Conservation (phyloP, 2,329 filamentous ascomycete genomes). For the Aspergillus sp. region DNA sequence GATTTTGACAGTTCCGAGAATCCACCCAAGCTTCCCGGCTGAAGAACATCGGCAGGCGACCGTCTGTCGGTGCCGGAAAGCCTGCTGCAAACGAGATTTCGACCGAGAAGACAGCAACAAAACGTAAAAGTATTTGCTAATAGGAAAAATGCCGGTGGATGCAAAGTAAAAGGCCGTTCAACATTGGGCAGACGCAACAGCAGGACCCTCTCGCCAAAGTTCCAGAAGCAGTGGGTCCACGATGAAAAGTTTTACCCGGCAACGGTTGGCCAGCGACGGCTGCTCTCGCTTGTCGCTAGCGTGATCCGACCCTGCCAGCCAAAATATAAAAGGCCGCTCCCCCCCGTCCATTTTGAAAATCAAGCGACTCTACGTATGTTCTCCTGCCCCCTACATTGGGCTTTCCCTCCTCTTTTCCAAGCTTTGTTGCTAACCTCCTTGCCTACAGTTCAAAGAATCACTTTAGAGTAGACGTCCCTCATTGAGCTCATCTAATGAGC, state of each 20-base stretch:
- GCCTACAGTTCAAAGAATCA: constrained; percentile 69
- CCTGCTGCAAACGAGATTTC: neutral
- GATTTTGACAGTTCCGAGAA: neutral
- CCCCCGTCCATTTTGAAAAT: constrained; percentile 32
- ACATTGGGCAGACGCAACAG: neutral
- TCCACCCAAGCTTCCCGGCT: neutral
- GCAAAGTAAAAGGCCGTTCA: neutral
- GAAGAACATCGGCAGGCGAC: neutral
- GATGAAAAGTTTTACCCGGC: constrained; percentile 6
- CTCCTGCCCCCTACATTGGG: constrained; percentile 25
- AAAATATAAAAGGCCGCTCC: constrained; percentile 28
- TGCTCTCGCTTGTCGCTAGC: constrained; percentile 31
- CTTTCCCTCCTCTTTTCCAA: neutral
- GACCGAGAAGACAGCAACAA: neutral
- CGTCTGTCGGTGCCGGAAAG: neutral
- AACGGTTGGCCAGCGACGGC: constrained; percentile 12
- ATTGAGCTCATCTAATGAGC: constrained; percentile 92
- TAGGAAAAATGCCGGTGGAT: neutral
- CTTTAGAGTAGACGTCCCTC: constrained; percentile 95
- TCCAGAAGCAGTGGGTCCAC: neutral
- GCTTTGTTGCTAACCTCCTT: constrained; percentile 20
- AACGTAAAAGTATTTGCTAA: constrained; percentile 9
- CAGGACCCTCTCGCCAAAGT: neutral
- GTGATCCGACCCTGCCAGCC: neutral
- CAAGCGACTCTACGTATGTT: constrained; percentile 47